A percentile compares a stretch with the other conserved stretches of the same genome.
Evolutionary conservation across 2,329 filamentous ascomycete species (phyloP).

Genomic region (Xylaria digitata): DNA sequence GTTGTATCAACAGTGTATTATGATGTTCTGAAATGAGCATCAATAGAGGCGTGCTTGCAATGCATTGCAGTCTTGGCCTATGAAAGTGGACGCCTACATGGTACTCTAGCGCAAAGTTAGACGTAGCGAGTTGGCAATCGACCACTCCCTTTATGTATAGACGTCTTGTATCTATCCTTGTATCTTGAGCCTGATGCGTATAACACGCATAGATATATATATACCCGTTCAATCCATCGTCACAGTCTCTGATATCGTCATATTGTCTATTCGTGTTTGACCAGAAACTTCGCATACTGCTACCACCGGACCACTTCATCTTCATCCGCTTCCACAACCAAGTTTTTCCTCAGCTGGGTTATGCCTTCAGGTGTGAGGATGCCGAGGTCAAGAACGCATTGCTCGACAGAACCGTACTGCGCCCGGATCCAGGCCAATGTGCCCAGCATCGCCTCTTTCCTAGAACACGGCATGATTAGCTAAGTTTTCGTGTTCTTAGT

Average conservation of each 20-base stretch:
- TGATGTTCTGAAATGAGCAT: constrained; percentile 21
- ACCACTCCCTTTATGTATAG: constrained; percentile 39
- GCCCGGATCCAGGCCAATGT: constrained; percentile 65
- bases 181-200: constrained; percentile 31
- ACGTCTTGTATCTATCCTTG: constrained; percentile 29
- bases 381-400: constrained; percentile 70
- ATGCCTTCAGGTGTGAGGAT: constrained; percentile 68
- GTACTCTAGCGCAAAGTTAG: constrained; percentile 9
- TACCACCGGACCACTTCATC: constrained; percentile 46
- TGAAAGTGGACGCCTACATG: constrained; percentile 13
- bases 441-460: constrained; percentile 61
- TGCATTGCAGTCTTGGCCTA: constrained; percentile 27
- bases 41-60: constrained; percentile 15
- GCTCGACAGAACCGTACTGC: constrained; percentile 72
- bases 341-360: constrained; percentile 48
- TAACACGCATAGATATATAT: constrained; percentile 41
- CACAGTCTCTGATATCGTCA: constrained; percentile 10
- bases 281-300: constrained; percentile 43
- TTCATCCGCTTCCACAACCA: constrained; percentile 46
- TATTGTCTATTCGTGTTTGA: constrained; percentile 13
- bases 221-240: constrained; percentile 34
- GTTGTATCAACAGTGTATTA: constrained; percentile 45
- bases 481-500: neutral
- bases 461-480: constrained; percentile 44
- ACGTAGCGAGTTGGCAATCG: constrained; percentile 22